Evolutionary conservation across 495 filamentous ascomycete species (phyloP), one percentile per base, ranked within the genome.

Genomic region (Podospora comata): DNA sequence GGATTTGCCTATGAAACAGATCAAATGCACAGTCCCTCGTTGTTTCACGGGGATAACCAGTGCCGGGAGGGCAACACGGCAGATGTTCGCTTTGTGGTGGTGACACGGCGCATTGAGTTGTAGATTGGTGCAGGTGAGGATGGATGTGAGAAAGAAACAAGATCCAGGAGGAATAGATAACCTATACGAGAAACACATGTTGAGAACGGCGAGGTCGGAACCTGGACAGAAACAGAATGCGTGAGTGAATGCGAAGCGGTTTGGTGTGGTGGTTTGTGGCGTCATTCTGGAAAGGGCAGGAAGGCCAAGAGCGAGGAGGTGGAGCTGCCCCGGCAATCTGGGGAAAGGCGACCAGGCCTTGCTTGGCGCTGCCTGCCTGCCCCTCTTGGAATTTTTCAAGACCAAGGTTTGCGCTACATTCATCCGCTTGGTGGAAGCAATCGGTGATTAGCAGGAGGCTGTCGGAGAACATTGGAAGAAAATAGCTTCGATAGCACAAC

Each of bases 231-330:
- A 57, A 57, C 6, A 23, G 54, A 57, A 57, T 5, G 54, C 2
- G 54, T 16, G 54, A 5, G 54, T 23, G 23, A 16, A 5, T 18
- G 6, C 18, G 20, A 23, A 13, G 54, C 9, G 13, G 54, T 18
- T 57, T 57, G 55, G 55, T 58, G 55, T 58, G 55, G 55, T 58
- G 55, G 18, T 11, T 58, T 26, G 55, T 58, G 55, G n/a, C n/a
- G 23, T 26, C 55, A 58, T 20, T 26, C 55, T 19, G 55, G 55
- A 4, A 58, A 58, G 15, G 54, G 54, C 18, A 23, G 20, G 54
- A 57, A 39, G 34, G 34, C 34, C 34, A 39, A 39, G 3, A 39
- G 34, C 34, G 11, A 39, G 34, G 34, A 23, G 23, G 23, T 39
- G 34, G 34, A 39, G 34, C 34, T 48, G 39, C 39, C 39, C 39